phyloP scores from a whole-genome alignment of 495 filamentous ascomycete genomes.

The Terfezia boudieri region DNA sequence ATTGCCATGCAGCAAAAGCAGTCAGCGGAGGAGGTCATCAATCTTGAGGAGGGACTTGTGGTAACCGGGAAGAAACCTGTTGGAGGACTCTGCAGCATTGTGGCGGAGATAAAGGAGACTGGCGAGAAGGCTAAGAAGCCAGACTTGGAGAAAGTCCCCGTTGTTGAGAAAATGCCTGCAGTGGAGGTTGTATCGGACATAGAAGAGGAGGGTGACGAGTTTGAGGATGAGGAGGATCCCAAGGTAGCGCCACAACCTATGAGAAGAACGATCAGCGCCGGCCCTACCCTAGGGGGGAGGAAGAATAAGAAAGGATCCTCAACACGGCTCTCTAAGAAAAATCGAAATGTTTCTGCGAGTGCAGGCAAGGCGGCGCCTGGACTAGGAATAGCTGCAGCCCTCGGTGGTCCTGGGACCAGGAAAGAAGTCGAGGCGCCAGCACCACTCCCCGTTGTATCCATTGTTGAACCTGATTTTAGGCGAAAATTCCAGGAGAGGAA shows the following conservation, averaged over 20 bases:
- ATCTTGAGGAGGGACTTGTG: neutral
- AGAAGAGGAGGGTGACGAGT: slow-evolving; percentile 5
- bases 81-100: neutral
- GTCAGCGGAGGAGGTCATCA: neutral
- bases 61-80: neutral
- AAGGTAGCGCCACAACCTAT: neutral
- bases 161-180: slow-evolving; percentile 1
- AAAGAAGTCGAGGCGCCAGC: neutral
- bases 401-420: neutral
- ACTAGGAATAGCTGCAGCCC: neutral
- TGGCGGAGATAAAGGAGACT: slow-evolving; percentile 7
- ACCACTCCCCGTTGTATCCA: neutral
- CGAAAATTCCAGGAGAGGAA: neutral
- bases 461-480: neutral
- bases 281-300: neutral
- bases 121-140: neutral
- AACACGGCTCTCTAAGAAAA: neutral
- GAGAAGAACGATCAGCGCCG: neutral
- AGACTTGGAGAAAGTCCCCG: neutral
- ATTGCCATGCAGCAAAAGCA: neutral
- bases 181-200: slow-evolving; percentile 6
- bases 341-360: neutral
- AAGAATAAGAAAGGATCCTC: neutral
- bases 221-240: neutral
- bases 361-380: neutral